Percentiles rank a stretch among this genome's conserved stretches.
Evolutionary conservation across 345 rosid species (phyloP).

Genomic region (Eucalyptus paniculata): DNA sequence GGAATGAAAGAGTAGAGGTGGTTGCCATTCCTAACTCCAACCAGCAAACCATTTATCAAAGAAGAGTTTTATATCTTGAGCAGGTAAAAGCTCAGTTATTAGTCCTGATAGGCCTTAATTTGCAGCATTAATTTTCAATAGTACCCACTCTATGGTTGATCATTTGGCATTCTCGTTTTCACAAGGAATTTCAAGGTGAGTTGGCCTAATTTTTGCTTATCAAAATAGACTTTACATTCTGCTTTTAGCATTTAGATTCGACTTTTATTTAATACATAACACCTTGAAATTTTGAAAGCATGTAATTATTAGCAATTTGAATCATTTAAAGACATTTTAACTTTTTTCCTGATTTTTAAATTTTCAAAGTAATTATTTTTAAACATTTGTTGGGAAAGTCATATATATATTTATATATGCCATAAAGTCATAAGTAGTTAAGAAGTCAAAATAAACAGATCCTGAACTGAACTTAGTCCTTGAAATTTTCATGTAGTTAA

Average conservation of each 20-base stretch:
- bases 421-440: not conserved
- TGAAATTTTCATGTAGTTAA: not conserved
- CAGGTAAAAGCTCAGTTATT: slow-evolving; percentile 29
- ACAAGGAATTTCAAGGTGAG: not conserved
- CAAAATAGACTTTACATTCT: not conserved
- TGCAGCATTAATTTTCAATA: not conserved
- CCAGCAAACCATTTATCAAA: slow-evolving; percentile 54
- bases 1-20: slow-evolving; percentile 91
- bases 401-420: not conserved
- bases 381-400: not conserved
- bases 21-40: slow-evolving; percentile 68
- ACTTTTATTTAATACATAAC: not conserved
- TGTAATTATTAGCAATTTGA: not conserved
- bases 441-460: not conserved
- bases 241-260: not conserved
- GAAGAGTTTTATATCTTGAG: slow-evolving; percentile 67
- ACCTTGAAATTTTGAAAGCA: not conserved
- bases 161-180: not conserved
- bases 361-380: not conserved
- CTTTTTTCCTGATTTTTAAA: not conserved
- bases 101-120: not conserved
- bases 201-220: not conserved
- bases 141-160: not conserved
- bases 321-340: not conserved
- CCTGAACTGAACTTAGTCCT: not conserved